These are phyloP conservation scores for Cryptococcus depauperatus DNA, from an alignment of 1,284 basidiomycete genomes.

Conservation along the genomic window DNA sequence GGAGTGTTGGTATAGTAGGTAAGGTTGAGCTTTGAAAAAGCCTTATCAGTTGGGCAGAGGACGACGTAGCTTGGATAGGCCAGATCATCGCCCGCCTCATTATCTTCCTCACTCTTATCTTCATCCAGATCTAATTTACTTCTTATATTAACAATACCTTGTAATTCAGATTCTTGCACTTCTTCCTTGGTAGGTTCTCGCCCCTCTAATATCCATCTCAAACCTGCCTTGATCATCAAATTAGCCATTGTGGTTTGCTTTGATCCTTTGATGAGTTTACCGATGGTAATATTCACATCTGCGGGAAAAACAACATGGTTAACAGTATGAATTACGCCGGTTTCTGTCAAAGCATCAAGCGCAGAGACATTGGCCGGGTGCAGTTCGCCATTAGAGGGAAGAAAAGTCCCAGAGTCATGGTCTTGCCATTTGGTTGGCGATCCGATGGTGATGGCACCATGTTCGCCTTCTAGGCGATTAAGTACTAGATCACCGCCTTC, in stretches of 20 bases:
- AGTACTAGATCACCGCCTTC: slow-evolving; percentile 45
- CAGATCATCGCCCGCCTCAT: slow-evolving; percentile 27
- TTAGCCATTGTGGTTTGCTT: slow-evolving; percentile 80
- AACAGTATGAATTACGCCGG: slow-evolving; percentile 85
- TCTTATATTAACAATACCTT: slow-evolving; percentile 43
- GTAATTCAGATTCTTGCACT: slow-evolving; percentile 39
- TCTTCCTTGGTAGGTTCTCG: slow-evolving; percentile 59
- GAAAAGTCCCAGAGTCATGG: slow-evolving; percentile 24
- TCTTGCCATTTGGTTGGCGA: slow-evolving; percentile 35
- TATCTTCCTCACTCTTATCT: slow-evolving; percentile 4
- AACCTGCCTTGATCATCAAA: slow-evolving; percentile 69
- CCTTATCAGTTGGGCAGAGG: slow-evolving; percentile 82
- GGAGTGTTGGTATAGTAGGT: slow-evolving; percentile 63
- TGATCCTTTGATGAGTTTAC: slow-evolving; percentile 82
- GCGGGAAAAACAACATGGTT: slow-evolving; percentile 78
- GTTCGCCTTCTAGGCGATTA: slow-evolving; percentile 20
- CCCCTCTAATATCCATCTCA: slow-evolving; percentile 85
- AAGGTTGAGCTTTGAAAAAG: slow-evolving; percentile 82
- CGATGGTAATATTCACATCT: slow-evolving; percentile 73
- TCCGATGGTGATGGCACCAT: slow-evolving; percentile 21
- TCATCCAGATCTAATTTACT: slow-evolving; percentile 41
- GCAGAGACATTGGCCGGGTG: slow-evolving; percentile 34
- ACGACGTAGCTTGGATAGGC: slow-evolving; percentile 59
- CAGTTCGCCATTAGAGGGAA: slow-evolving; percentile 40
- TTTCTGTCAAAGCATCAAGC: slow-evolving; percentile 63